Evolutionary conservation across 2,329 filamentous ascomycete genomes (phyloP).

Genomic region (Rachicladosporium sp.): DNA sequence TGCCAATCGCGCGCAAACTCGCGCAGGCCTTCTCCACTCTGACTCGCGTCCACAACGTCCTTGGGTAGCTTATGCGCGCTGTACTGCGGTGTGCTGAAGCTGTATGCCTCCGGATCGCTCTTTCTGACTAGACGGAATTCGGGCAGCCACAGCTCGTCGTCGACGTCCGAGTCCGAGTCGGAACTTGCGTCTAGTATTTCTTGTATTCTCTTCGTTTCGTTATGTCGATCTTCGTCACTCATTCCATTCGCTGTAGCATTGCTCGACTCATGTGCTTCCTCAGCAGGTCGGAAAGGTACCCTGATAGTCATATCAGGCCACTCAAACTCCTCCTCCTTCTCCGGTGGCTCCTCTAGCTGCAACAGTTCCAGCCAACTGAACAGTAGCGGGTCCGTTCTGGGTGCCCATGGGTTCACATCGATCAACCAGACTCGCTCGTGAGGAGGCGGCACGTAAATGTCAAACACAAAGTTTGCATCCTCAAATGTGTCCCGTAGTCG

Average conservation of each 20-base stretch:
- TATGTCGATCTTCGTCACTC: conserved; percentile 1
- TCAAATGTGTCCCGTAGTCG: conserved; percentile 67
- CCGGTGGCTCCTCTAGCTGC: conserved; percentile 48
- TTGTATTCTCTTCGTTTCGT: too few species aligned
- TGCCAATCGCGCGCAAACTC: conserved; percentile 53
- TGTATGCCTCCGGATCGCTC: conserved; percentile 79
- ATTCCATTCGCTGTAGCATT: too few species aligned
- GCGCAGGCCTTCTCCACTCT: conserved; percentile 53
- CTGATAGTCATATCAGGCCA: too few species aligned
- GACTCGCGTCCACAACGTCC: conserved; percentile 67
- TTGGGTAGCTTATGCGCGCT: conserved; percentile 91
- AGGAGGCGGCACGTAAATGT: conserved; percentile 74
- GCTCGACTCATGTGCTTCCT: too few species aligned
- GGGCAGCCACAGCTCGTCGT: conserved; percentile 48
- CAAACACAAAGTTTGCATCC: conserved; percentile 75
- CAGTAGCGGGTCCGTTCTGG: conserved; percentile 73
- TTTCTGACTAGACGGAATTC: conserved; percentile 73
- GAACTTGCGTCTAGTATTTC: conserved; percentile 22
- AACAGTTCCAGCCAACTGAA: conserved; percentile 87
- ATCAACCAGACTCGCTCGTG: conserved; percentile 72
- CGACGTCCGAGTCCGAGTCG: conserved; percentile 29
- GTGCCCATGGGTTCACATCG: conserved; percentile 92
- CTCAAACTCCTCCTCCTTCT: conserved; percentile 8
- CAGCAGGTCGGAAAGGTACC: conserved; percentile 2
- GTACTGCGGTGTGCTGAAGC: conserved; percentile 74